phyloP scores from a whole-genome alignment of 805 yeast species.

The Pichia gijzeniarum region DNA sequence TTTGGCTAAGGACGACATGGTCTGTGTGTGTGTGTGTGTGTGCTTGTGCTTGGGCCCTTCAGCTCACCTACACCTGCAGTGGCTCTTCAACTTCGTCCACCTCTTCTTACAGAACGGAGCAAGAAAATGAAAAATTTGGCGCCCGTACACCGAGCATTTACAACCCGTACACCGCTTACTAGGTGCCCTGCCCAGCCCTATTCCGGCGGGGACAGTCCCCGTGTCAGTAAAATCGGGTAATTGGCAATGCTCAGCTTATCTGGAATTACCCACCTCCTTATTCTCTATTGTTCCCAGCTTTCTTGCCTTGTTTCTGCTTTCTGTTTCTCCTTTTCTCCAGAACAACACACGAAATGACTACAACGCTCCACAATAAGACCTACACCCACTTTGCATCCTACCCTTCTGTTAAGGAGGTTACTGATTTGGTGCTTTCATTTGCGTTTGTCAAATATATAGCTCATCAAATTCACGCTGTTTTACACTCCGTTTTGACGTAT shows the following conservation, averaged over 20 bases:
- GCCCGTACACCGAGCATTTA: not conserved
- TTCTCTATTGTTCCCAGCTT: not conserved
- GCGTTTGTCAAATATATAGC: conserved; percentile 4
- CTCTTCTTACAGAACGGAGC: no score
- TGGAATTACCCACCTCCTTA: no score
- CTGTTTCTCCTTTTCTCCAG: no score
- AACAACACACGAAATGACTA: no score
- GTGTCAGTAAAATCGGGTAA: no score
- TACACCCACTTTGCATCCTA: conserved; percentile 27
- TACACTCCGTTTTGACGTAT: conserved; percentile 12
- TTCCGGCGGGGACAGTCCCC: no score
- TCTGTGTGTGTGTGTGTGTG: not conserved
- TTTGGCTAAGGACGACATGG: conserved; percentile 10
- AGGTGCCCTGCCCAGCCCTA: no score
- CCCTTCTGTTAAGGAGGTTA: conserved; percentile 26
- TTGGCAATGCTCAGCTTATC: not conserved
- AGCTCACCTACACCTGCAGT: no score
- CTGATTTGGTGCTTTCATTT: conserved; percentile 14
- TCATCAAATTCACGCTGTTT: not conserved
- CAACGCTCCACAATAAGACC: conserved; percentile 7
- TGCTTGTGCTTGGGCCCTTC: no score
- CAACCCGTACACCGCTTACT: no score
- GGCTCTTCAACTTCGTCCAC: no score
- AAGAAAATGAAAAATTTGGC: no score
- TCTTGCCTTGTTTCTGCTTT: not conserved